Base-by-base conservation (phyloP, 345 rosid genomes). In the Euphorbia lathyris region DNA sequence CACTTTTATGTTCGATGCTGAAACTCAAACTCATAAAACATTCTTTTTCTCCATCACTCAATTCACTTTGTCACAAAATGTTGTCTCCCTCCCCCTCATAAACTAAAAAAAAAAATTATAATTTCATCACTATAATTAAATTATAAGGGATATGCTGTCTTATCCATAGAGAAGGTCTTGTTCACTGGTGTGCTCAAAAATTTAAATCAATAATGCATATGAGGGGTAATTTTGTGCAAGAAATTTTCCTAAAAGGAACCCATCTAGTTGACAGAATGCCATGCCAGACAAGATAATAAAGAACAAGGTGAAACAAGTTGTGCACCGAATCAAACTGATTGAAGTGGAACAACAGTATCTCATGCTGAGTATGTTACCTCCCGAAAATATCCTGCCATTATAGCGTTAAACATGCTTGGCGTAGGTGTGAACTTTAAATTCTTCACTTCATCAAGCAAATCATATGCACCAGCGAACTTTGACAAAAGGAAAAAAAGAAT, bases 341-440 rank as follows among this genome's bases (percentile, higher is more conserved):
- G 22, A 3, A 56, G 38, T 58, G 29, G 40, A 72, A 67, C 19
- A 38, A 56, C 52, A 55, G 69, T 63, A 51, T 57, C 34, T 63
- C 63, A 23, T 10, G 29, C 14, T 50, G 25, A 62, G 53, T 17
- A 77, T 61, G 73, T 73, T 67, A 95, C 98, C 93, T 92, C 87
- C 63, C 92, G 86, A 76, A 85, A 95, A 69, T 83, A 87, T 72
- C 94, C 98, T 63, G 71, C 84, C 86, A 95, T 78, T 75, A 95
- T 86, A 75, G 81, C 72, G 51, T 95, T 95, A 79, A 83, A 95
- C 87, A 95, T 87, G 84, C 66, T 62, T 73, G 86, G 60, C 26
- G 86, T 84, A 27, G 91, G 96, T 38, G 43, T 63, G 84, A 92
- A 36, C 66, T 81, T 82, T 72, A 82, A 74, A 65, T 87, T 82